Base-by-base conservation (phyloP, 768 basidiomycete species). In the Chalciporus pseudorubinellus region DNA sequence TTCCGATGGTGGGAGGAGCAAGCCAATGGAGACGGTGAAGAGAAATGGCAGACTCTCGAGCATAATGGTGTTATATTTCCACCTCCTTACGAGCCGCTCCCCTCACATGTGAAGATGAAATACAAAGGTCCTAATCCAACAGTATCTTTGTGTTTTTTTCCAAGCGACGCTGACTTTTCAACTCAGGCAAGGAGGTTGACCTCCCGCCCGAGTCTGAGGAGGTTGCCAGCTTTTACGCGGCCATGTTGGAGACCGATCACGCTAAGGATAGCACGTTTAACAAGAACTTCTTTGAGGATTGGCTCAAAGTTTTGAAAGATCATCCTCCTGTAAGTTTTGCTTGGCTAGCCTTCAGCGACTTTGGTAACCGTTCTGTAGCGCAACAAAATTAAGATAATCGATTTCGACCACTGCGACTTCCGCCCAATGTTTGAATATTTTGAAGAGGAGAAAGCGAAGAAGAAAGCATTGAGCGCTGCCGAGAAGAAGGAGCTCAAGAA, bases 41-140 rank as follows among this genome's bases (percentile, higher is more conserved):
- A 83, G 50, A 97, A 98, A 70, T 99, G 97, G 97, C 81, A 82
- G 55, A 97, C 92, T n/a, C 79, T 99, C 46, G 87, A 92, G 63
- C 97, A 99, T 71, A 84, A 81, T 58, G 97, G 95, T 44, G 94
- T 99, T 34, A 79, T 94, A 56, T 99, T 99, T 72, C 97, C 97
- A 55, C 92, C 92, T 44, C 87, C 94, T 3, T 99, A 99, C 67
- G 85, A 92, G 61, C 80, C 88, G 8, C 74, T 97, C 48, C 93
- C 97, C 2, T 70, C 76, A 8, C 62, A 83, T 63, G 82, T 97
- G 67, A 95, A 90, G 77, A 92, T 99, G 92, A 87, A 85, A 64
- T 99, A 99, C 68, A 82, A 95, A 58, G 95, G 95, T 93, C 66
- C 50, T 80, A 69, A 54, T 56, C 29, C 41, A 38, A 36, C 56